Evolutionary conservation across 2,329 filamentous ascomycete genomes (phyloP).

Genomic region (Leptoxyphium fumago): DNA sequence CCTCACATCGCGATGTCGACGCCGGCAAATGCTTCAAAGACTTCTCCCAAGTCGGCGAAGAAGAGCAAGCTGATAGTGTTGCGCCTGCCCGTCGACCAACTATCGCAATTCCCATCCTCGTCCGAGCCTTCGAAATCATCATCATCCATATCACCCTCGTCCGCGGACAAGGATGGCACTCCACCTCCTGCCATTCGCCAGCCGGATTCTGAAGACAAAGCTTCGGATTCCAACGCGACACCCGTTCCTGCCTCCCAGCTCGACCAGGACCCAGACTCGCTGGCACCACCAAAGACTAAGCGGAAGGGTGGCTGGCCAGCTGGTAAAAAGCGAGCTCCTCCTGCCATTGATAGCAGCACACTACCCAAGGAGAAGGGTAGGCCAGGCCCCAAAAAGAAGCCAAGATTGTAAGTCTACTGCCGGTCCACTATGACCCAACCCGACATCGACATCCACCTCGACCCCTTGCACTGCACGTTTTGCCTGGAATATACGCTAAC

Average conservation of each 20-base stretch:
- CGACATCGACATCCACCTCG: not conserved
- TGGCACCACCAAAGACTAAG: slow-evolving; percentile 47
- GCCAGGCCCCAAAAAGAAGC: slow-evolving; percentile 94
- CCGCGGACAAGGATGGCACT: not conserved
- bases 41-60: slow-evolving; percentile 11
- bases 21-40: not conserved
- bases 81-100: slow-evolving; percentile 11
- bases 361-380: slow-evolving; percentile 41
- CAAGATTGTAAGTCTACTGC: slow-evolving; percentile 59
- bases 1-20: not conserved
- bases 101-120: slow-evolving; percentile 19
- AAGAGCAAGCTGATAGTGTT: slow-evolving; percentile 17
- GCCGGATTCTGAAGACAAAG: slow-evolving; percentile 23
- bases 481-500: slow-evolving; percentile 7
- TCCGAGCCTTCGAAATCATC: slow-evolving; percentile 12
- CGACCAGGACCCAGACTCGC: slow-evolving; percentile 23
- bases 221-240: slow-evolving; percentile 28
- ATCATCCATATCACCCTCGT: slow-evolving; percentile 12
- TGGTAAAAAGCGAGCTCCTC: slow-evolving; percentile 20
- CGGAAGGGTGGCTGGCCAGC: slow-evolving; percentile 35
- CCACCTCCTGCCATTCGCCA: slow-evolving; percentile 18
- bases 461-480: not conserved
- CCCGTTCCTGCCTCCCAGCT: slow-evolving; percentile 18
- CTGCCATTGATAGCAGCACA: slow-evolving; percentile 33
- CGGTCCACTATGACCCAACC: not conserved